Evolutionary conservation across 1,139 yeast genomes (phyloP), one percentile per base, ranked within the genome.

Genomic region (Ogataea hybrid): DNA sequence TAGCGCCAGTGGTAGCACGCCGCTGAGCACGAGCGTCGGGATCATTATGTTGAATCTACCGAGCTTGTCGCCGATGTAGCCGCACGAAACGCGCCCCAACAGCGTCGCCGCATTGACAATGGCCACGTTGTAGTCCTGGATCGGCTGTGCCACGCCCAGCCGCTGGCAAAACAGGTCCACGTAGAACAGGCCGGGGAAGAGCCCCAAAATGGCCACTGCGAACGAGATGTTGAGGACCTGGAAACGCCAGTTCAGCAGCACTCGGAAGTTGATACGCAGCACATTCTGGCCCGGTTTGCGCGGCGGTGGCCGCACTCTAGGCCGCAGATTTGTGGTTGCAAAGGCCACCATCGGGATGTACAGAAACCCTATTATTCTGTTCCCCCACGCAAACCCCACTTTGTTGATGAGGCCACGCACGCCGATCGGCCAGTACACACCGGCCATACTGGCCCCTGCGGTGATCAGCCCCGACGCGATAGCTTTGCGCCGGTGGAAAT

Each of bases 391-490:
- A 61, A 70, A 57, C 44, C 84, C 84, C 54, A 77, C 64, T 37
- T 61, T 50, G 4, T 53, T 44, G 35, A 65, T 58, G 28, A 73
- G 51, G 7, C 56, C 54, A 22, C 68, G 59, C n/a, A 70, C 59
- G 3, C 64, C 67, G 43, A 71, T 63, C 2, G 78, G 76, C 67
- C 73, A 73, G 21, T 70, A 67, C 12, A 82, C 70, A 2, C 88
- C 88, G 1, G 87, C 89, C 6, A 73, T 61, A 7, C 84, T 80
- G 1, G 84, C 71, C 0, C 87, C 86, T 1, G 80, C 72, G 0
- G 81, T 71, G 0, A 77, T 74, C 2, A 81, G 50, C 3, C 85
- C 83, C 10, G 71, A 61, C 1, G 84, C 87, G 21, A 79, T 58
- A 0, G 81, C 77, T 44, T 84, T 68, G 46, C 65, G 71, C 47